Conservation (phyloP, 1,139 yeast species). For the Hyphopichia fennica region DNA sequence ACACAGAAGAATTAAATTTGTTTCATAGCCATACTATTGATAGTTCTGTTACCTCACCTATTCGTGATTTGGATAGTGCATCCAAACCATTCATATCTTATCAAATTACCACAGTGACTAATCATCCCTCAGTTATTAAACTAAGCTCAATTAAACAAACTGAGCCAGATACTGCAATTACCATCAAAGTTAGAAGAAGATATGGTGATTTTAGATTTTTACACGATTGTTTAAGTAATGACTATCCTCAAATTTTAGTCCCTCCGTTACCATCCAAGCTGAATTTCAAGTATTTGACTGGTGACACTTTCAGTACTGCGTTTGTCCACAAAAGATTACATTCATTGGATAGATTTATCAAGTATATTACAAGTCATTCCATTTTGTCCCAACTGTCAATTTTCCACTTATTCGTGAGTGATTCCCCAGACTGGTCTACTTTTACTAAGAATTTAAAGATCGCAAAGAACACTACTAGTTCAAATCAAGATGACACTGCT, state of each 20-base stretch:
- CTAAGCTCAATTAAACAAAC: slow-evolving; percentile 19
- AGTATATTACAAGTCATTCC: slow-evolving; percentile 74
- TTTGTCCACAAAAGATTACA: slow-evolving; percentile 85
- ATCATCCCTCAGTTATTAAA: slow-evolving; percentile 44
- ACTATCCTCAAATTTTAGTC: slow-evolving; percentile 79
- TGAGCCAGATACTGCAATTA: slow-evolving; percentile 16
- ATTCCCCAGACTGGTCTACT: slow-evolving; percentile 81
- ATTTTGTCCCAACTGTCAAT: slow-evolving; percentile 67
- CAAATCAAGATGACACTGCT: slow-evolving; percentile 16
- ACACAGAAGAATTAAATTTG: slow-evolving; percentile 4
- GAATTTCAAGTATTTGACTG: slow-evolving; percentile 87
- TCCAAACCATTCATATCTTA: slow-evolving; percentile 83
- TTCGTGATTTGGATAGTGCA: slow-evolving; percentile 72
- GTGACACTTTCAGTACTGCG: slow-evolving; percentile 82
- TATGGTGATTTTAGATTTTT: slow-evolving; percentile 82
- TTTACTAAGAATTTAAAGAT: slow-evolving; percentile 65
- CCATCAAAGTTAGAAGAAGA: slow-evolving; percentile 66
- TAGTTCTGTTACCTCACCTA: slow-evolving; percentile 66
- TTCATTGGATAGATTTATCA: slow-evolving; percentile 74
- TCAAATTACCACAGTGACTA: slow-evolving; percentile 63
- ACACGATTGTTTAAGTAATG: slow-evolving; percentile 70
- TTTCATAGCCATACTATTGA: slow-evolving; percentile 29
- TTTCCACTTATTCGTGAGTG: slow-evolving; percentile 70
- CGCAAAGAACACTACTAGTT: slow-evolving; percentile 21
- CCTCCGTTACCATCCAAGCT: slow-evolving; percentile 96